These are phyloP conservation scores for Leccinum fibrillosum DNA, from an alignment of 768 basidiomycete species.

Conservation along the genomic window DNA sequence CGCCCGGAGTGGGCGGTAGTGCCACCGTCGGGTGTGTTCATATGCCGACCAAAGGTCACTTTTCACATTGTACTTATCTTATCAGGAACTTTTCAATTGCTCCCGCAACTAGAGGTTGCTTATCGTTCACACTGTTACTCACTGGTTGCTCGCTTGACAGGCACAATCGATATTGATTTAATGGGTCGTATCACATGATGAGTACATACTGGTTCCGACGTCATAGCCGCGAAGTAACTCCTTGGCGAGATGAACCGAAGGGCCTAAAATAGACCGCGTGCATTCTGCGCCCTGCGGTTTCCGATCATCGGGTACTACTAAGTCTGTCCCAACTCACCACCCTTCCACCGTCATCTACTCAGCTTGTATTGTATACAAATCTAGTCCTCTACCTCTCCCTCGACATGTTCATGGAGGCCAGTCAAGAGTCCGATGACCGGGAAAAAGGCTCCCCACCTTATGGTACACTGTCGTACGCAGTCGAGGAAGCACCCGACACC, in stretches of 20 bases:
- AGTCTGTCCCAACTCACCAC: too few relatives aligned
- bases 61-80: neutral
- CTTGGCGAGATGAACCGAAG: neutral
- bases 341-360: neutral
- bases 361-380: neutral
- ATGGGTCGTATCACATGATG: too few relatives aligned
- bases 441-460: conserved; percentile 13
- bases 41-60: neutral
- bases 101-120: neutral
- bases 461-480: neutral
- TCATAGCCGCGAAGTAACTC: too few relatives aligned
- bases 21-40: neutral
- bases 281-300: neutral
- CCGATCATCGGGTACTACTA: neutral
- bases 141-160: too few relatives aligned
- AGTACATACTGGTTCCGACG: too few relatives aligned
- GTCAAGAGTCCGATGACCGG: conserved; percentile 10
- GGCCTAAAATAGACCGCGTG: neutral
- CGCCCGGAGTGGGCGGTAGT: neutral
- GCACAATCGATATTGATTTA: too few relatives aligned
- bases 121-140: neutral
- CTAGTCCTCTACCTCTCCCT: neutral
- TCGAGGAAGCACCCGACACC: conserved; percentile 28
- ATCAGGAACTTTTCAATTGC: neutral
- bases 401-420: conserved; percentile 6